These are phyloP conservation scores for Acanthamoeba royreba DNA, from an alignment of 208 protist species.

Conservation along the genomic window DNA sequence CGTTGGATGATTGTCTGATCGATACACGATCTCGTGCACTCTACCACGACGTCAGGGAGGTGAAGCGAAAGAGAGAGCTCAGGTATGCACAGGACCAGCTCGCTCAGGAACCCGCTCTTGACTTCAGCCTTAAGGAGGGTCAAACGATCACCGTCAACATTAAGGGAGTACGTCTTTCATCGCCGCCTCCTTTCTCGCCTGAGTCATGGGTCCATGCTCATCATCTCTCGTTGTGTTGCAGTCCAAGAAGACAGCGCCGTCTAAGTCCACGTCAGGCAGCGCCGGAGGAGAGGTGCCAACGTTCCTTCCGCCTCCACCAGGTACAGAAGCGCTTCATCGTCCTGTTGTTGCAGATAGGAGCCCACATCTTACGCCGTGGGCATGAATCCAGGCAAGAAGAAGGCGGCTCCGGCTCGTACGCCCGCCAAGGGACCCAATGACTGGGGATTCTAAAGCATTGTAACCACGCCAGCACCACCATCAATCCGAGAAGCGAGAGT, in stretches of 20 bases:
- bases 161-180: not conserved
- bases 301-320: not conserved
- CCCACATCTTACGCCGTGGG: not conserved
- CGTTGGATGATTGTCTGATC: not conserved
- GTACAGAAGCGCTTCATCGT: not conserved
- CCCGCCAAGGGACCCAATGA: not conserved
- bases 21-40: too few relatives aligned
- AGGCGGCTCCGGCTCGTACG: not conserved
- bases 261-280: not conserved
- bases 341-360: not conserved
- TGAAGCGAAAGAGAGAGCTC: conserved; percentile 25
- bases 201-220: too few relatives aligned
- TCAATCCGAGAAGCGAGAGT: too few relatives aligned
- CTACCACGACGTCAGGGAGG: not conserved
- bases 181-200: not conserved
- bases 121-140: conserved; percentile 22
- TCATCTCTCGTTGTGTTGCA: too few relatives aligned
- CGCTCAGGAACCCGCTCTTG: not conserved
- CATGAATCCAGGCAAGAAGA: not conserved
- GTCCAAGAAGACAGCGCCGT: not conserved
- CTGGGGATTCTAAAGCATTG: not conserved
- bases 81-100: not conserved
- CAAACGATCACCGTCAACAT: conserved; percentile 37
- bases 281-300: not conserved
- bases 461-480: too few relatives aligned